phyloP scores from a whole-genome alignment of 2,329 filamentous ascomycete genomes.

The Leptographium galeiforme region DNA sequence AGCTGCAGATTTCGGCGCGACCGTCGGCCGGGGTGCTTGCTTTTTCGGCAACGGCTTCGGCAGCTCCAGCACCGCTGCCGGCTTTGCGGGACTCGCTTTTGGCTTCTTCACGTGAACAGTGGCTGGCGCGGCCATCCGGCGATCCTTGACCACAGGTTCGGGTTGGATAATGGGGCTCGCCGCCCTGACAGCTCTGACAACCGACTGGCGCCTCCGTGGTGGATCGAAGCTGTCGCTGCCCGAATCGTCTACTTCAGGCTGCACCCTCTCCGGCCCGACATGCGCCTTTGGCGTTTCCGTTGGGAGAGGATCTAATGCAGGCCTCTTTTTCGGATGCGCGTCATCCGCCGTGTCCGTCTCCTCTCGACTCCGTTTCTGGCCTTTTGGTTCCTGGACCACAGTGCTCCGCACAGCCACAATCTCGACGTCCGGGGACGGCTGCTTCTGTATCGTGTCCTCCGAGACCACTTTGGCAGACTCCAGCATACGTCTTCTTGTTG shows the following conservation, averaged over 20 bases:
- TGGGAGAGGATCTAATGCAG: background rate
- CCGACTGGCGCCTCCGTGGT: background rate
- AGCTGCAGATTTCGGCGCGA: background rate
- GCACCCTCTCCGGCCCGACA: background rate
- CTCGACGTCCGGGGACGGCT: background rate
- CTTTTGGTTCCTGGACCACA: background rate
- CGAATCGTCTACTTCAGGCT: background rate
- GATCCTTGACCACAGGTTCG: background rate
- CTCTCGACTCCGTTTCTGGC: background rate
- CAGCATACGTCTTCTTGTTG: background rate
- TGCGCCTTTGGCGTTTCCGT: background rate
- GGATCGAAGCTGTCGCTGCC: slow-evolving; percentile 3
- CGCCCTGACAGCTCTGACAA: background rate
- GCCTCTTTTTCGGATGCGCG: background rate
- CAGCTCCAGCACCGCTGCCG: background rate
- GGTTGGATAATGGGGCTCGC: background rate
- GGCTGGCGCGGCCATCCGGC: slow-evolving; percentile 1
- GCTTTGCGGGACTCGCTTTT: background rate
- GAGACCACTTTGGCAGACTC: background rate
- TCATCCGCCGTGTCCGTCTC: background rate
- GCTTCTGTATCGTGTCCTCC: background rate
- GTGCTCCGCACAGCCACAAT: background rate
- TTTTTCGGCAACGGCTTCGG: background rate
- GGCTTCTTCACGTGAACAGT: background rate
- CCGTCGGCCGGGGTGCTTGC: background rate